Base-by-base conservation (phyloP, 169 alveolate species). In the Eimeria praecox region DNA sequence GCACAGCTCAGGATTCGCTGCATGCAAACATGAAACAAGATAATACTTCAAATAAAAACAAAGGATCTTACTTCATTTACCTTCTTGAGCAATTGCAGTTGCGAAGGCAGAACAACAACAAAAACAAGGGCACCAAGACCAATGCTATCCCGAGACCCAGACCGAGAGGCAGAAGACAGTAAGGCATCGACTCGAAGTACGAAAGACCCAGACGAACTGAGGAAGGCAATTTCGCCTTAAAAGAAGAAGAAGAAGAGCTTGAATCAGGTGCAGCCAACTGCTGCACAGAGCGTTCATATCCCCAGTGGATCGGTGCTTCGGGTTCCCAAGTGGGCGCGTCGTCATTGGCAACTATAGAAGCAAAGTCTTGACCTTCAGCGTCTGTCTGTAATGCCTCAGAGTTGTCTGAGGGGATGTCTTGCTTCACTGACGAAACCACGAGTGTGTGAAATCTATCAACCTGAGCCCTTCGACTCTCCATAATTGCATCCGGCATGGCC, bases 121-220 rank as follows among this genome's bases (percentile, higher is more conserved):
- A 71, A 40, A 87, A 62, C 18, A 87, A n/a, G 22, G 93, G 93
- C 82, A 87, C 38, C 59, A 87, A 87, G 75, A 87, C 64, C 33
- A 69, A 64, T n/a, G 35, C 52, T 62, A 87, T 40, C 56, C 52
- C 93, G 66, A 87, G 64, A 20, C 93, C 93, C 42, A 27, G 44
- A 30, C 38, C 42, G 3, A 35, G n/a, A 40, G 93, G 93, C n/a
- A 87, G 66, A 2, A 87, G 82, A 42, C 73, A 62, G 64, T 62
- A 87, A 22, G 93, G 93, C 93, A 87, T 87, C 46, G 93, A 35
- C 56, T 40, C 93, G n/a, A 87, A 22, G 64, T 87, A 87, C 46
- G 93, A 69, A 30, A 56, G 14, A 24, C 78, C 49, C 42, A 62
- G 33, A 24, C 42, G 78, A 42, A 71, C 42, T 9, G 93, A 24